Base-by-base conservation (phyloP, 2,329 filamentous ascomycete species). In the Fusarium oligoseptatum region DNA sequence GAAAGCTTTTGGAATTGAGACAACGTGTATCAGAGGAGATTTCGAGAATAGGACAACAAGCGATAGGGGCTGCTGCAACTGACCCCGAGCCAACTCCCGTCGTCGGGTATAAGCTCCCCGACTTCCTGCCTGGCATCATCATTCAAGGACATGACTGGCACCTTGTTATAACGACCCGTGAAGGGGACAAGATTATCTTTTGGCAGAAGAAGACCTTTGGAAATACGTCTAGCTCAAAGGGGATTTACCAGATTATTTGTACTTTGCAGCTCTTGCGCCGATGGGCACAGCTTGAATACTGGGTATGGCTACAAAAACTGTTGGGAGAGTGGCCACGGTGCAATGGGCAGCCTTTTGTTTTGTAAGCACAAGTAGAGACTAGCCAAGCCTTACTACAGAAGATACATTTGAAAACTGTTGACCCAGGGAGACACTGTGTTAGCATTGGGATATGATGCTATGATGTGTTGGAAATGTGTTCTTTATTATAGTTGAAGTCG, bases 191-290 rank as follows among this genome's bases (percentile, higher is more conserved):
- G 58, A 70, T n/a, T 7, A 12, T 20, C 12, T 70, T 68, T 9
- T 70, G 67, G 67, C 64, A 70, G 34, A 70, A 70, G 12, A 52
- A 64, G 50, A 17, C 3, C 0, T 17, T 70, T 45, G 67, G 64
- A 14, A 32, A 58, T 7, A 68, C 64, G 11, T 70, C 50, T 3
- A 60, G 50, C 3, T 70, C 67, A 34, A 68, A 63, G 17, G 64
- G 56, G 0, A 68, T 70, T 9, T 68, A 70, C 27, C 17, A 52
- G 15, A 57, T 70, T 12, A 60, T 70, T 2, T 60, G 56, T 1
- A 70, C 36, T 14, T 14, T 68, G 36, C 64, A 68, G 50, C 6
- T 70, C 0, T 20, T 70, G 8, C 50, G 50, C 0, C 34, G 67
- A 4, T 70, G 67, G 67, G 64, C 64, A 0, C 48, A 15, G 20